Conservation (phyloP, 352 stramenopile genomes). For the Globisporangium cederbergense region DNA sequence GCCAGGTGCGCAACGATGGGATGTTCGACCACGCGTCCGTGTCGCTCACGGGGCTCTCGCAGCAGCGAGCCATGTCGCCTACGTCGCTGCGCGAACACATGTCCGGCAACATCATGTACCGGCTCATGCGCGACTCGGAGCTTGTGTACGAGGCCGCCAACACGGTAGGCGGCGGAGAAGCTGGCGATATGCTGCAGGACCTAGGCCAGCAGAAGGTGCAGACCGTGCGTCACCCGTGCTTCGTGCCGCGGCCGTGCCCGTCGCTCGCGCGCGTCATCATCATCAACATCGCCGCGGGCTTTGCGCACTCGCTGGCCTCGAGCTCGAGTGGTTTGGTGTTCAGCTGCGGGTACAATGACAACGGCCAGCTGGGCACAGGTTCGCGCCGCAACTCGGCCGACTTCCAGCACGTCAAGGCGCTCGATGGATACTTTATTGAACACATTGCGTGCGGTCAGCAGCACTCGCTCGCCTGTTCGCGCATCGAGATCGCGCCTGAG, state of each 20-base stretch:
- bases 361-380: constrained; percentile 66
- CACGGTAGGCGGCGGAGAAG: constrained; percentile 22
- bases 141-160: constrained; percentile 53
- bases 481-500: constrained; percentile 19
- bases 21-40: constrained; percentile 53
- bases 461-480: constrained; percentile 66
- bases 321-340: constrained; percentile 51
- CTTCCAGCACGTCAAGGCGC: constrained; percentile 47
- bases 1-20: constrained; percentile 38
- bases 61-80: constrained; percentile 25
- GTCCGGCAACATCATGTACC: constrained; percentile 51
- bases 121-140: constrained; percentile 64
- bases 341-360: constrained; percentile 85
- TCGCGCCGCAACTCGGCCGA: constrained; percentile 61
- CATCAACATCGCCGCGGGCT: constrained; percentile 52
- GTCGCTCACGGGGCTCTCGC: constrained; percentile 52
- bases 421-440: constrained; percentile 50
- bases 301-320: constrained; percentile 67
- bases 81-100: constrained; percentile 26
- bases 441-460: constrained; percentile 72
- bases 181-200: constrained; percentile 22
- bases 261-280: constrained; percentile 49
- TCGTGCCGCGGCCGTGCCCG: constrained; percentile 36
- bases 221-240: constrained; percentile 52
- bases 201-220: constrained; percentile 40